Conservation (phyloP, 306 rosid genomes). For the Casuarina equisetifolia region DNA sequence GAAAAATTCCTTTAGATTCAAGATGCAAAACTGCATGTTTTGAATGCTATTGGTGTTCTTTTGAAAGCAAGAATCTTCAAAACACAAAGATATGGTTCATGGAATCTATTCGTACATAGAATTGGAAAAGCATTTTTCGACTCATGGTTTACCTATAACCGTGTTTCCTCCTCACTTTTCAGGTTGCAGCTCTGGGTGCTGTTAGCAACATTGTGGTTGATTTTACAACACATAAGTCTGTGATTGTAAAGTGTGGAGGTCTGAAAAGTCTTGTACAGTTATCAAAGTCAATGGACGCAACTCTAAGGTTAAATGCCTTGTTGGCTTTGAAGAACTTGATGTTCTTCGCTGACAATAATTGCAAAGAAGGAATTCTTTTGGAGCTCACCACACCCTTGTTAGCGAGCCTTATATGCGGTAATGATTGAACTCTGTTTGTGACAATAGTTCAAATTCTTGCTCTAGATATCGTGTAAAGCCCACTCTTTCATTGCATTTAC, state of each 20-base stretch:
- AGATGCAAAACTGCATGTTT: neutral
- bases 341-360: slow-evolving; percentile 73
- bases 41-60: neutral
- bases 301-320: slow-evolving; percentile 69
- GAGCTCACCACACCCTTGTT: slow-evolving; percentile 74
- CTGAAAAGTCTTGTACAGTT: slow-evolving; percentile 75
- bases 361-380: slow-evolving; percentile 59
- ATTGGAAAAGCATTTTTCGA: neutral
- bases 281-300: slow-evolving; percentile 84
- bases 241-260: slow-evolving; percentile 73
- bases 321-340: slow-evolving; percentile 86
- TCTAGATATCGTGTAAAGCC: slow-evolving; percentile 13
- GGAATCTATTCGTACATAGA: neutral
- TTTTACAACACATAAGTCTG: slow-evolving; percentile 55
- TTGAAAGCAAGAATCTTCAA: too few relatives aligned
- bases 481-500: slow-evolving; percentile 25
- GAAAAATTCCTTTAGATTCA: neutral
- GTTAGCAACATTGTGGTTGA: slow-evolving; percentile 82
- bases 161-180: slow-evolving; percentile 34
- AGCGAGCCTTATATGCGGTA: slow-evolving; percentile 83
- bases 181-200: slow-evolving; percentile 90
- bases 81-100: neutral
- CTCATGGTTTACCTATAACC: neutral
- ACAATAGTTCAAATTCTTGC: slow-evolving; percentile 17
- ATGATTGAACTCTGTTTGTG: slow-evolving; percentile 20